These are phyloP conservation scores for Sporormia fimetaria DNA, from an alignment of 495 filamentous ascomycete species.

Conservation along the genomic window DNA sequence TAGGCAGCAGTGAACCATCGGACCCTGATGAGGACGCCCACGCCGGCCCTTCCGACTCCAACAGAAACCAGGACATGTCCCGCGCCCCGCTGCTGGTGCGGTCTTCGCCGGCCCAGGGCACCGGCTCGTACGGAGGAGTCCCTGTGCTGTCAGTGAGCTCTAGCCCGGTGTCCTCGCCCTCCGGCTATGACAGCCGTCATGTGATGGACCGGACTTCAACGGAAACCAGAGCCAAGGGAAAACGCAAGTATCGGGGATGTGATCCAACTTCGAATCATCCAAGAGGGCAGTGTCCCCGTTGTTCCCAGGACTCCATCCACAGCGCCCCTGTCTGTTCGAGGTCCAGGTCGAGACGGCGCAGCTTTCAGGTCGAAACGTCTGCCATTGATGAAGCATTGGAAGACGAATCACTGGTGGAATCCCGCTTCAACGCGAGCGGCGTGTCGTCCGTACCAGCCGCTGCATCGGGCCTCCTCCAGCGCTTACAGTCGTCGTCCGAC, in stretches of 20 bases:
- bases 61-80: constrained; percentile 17
- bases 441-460: constrained; percentile 2
- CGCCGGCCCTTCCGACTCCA: neutral
- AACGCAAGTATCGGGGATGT: constrained; percentile 23
- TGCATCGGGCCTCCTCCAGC: constrained; percentile 12
- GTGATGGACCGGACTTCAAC: constrained; percentile 6
- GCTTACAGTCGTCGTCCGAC: constrained; percentile 16
- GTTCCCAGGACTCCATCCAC: constrained; percentile 3
- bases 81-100: constrained; percentile 23
- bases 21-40: constrained; percentile 12
- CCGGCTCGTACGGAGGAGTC: constrained; percentile 27
- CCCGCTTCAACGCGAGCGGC: constrained; percentile 13
- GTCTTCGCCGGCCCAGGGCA: constrained; percentile 25
- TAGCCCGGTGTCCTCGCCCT: constrained; percentile 10
- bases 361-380: constrained; percentile 1
- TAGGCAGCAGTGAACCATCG: constrained; percentile 2
- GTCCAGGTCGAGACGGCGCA: constrained; percentile 12
- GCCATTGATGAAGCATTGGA: constrained; percentile 12
- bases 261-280: constrained; percentile 4
- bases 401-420: constrained; percentile 18
- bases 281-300: neutral
- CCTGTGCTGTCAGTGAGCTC: constrained; percentile 21
- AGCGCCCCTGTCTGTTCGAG: constrained; percentile 10
- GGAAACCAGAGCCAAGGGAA: constrained; percentile 15
- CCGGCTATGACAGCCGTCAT: constrained; percentile 10